Evolutionary conservation across 2,329 filamentous ascomycete genomes (phyloP).

Genomic region (Hypoxylon rubiginosum): DNA sequence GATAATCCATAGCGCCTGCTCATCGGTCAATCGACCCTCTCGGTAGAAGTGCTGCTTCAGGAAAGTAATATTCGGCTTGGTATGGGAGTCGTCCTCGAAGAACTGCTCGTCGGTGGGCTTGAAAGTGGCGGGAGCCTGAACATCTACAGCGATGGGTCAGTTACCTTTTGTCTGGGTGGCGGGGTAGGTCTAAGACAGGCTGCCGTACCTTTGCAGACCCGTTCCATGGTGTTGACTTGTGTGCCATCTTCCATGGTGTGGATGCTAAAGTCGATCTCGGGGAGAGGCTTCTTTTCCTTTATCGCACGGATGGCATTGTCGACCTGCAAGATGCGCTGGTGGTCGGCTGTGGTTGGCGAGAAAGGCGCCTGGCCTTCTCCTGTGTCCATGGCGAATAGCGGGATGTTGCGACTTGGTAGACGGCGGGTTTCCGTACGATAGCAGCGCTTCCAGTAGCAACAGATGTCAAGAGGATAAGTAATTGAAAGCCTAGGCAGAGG

Average conservation of each 20-base stretch:
- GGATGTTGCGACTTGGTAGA: conserved; percentile 40
- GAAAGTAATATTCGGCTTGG: conserved; percentile 92
- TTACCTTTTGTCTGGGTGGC: conserved; percentile 37
- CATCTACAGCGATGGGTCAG: conserved; percentile 72
- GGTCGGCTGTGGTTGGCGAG: conserved; percentile 57
- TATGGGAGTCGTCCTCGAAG: conserved; percentile 85
- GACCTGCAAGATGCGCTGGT: conserved; percentile 72
- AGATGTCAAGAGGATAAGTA: not conserved
- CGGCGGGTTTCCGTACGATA: conserved; percentile 8
- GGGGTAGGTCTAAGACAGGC: conserved; percentile 39
- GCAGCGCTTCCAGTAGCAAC: conserved; percentile 16
- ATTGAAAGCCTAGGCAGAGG: conserved; percentile 19
- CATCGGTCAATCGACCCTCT: conserved; percentile 95
- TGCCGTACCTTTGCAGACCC: conserved; percentile 94
- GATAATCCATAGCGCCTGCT: conserved; percentile 97
- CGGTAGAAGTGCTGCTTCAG: conserved; percentile 99
- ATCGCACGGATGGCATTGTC: conserved; percentile 95
- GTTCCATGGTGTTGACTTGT: conserved; percentile 94
- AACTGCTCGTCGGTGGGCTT: conserved; percentile 96
- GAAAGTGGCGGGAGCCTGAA: conserved; percentile 95
- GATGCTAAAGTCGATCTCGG: conserved; percentile 98
- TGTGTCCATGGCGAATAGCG: conserved; percentile 62
- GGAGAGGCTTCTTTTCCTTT: conserved; percentile 92
- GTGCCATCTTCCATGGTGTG: conserved; percentile 98
- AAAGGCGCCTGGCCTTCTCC: conserved; percentile 56